Evolutionary conservation across 2,329 filamentous ascomycete species (phyloP).

Genomic region (Aspergillus brunneoviolaceus): DNA sequence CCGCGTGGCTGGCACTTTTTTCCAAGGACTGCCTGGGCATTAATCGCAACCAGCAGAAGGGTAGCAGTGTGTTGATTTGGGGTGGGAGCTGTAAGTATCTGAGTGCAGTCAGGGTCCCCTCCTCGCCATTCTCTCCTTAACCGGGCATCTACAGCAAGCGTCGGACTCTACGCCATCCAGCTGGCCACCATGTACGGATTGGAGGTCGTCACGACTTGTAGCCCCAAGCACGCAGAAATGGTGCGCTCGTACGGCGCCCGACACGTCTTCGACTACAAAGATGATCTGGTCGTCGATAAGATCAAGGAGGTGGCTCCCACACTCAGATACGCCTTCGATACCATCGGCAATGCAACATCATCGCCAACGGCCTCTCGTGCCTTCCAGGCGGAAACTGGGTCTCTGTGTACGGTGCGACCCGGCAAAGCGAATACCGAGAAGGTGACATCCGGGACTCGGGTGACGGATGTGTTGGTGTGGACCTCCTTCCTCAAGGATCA

Average conservation of each 20-base stretch:
- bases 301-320: constrained; percentile 35
- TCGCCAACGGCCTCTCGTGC: constrained; percentile 36
- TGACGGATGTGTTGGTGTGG: constrained; percentile 48
- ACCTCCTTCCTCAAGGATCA: constrained; percentile 45
- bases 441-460: constrained; percentile 33
- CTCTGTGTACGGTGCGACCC: constrained; percentile 45
- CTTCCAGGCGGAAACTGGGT: constrained; percentile 23
- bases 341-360: constrained; percentile 42
- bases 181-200: constrained; percentile 34
- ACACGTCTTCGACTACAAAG: constrained; percentile 44
- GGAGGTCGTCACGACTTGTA: constrained; percentile 40
- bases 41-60: constrained; percentile 15
- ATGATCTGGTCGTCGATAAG: constrained; percentile 35
- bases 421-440: constrained; percentile 42
- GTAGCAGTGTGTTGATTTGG: constrained; percentile 42
- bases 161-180: constrained; percentile 41
- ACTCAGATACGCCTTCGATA: constrained; percentile 44
- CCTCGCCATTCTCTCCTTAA: too few species aligned
- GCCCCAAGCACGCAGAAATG: constrained; percentile 32
- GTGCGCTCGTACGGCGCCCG: constrained; percentile 36
- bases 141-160: constrained; percentile 31
- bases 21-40: constrained; percentile 41
- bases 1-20: constrained; percentile 43
- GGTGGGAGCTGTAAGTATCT: constrained; percentile 38
- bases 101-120: too few species aligned